Percentiles rank a stretch among this genome's conserved stretches.
phyloP scores from a whole-genome alignment of 1,284 basidiomycete species.

The Paramarasmius palmivorus region DNA sequence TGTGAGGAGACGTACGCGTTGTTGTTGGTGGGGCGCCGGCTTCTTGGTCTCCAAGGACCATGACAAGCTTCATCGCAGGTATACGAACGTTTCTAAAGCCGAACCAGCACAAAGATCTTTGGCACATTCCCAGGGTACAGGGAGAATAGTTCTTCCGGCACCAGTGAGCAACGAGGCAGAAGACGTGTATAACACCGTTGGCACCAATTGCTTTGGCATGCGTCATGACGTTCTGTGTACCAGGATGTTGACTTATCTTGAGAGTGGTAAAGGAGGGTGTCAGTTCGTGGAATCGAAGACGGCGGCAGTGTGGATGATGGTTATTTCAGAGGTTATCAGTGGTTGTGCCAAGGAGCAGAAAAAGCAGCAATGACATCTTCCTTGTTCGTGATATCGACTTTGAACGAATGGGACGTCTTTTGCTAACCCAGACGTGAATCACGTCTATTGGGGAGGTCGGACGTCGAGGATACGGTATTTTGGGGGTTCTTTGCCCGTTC shows the following conservation, averaged over 20 bases:
- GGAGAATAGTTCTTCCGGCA: slow-evolving; percentile 57
- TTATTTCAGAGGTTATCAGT: slow-evolving; percentile 40
- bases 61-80: not conserved
- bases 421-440: slow-evolving; percentile 52
- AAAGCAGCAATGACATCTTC: slow-evolving; percentile 59
- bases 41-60: not conserved
- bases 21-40: slow-evolving; percentile 44
- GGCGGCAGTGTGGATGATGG: slow-evolving; percentile 73
- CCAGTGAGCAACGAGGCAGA: slow-evolving; percentile 49
- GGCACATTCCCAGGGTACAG: slow-evolving; percentile 75
- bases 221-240: slow-evolving; percentile 65
- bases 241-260: slow-evolving; percentile 63
- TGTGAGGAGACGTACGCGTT: slow-evolving; percentile 40
- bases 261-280: slow-evolving; percentile 50
- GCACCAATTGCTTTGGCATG: slow-evolving; percentile 44
- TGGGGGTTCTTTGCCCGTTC: slow-evolving; percentile 68
- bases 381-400: slow-evolving; percentile 57
- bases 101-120: slow-evolving; percentile 50
- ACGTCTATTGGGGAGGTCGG: slow-evolving; percentile 48
- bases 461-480: slow-evolving; percentile 71
- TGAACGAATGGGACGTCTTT: slow-evolving; percentile 54
- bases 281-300: slow-evolving; percentile 76
- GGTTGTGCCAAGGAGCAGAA: slow-evolving; percentile 56
- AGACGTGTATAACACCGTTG: slow-evolving; percentile 61
- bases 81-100: slow-evolving; percentile 25